Base-by-base conservation (phyloP, 352 stramenopile species). In the Globisporangium iwayamae region DNA sequence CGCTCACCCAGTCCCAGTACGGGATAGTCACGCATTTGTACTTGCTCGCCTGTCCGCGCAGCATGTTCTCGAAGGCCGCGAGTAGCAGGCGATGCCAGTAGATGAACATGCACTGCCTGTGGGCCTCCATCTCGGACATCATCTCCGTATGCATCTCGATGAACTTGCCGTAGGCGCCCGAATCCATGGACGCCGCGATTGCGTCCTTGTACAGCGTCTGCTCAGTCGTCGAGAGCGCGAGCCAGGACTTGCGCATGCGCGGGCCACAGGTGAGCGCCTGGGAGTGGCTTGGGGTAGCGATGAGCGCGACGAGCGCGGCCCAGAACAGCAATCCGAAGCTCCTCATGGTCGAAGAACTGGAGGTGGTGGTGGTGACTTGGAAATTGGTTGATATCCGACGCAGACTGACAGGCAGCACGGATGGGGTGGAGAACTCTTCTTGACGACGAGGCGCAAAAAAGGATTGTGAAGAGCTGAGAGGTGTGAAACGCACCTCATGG, bases 51-150 rank as follows among this genome's bases (percentile, higher is more conserved):
- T 85, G 70, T 41, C 71, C 78, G 22, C 78, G 73, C 1, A 87
- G 63, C 78, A 87, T 87, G 34, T 81, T 78, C 58, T 87, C 78
- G 57, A 81, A 85, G 2, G 68, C 78, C 9, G 85, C 57, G 25
- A 85, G 36, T 39, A 80, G 81, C 3, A 72, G 74, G 11, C 76
- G 74, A 50, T 85, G 70, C 78, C 78, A 87, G 62, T 79, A 83
- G 46, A 84, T 16, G 53, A 86, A 76, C 2, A 72, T 74, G 52
- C 78, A 86, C 2, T 72, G 81, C 41, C 64, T 64, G 34, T 78
- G 65, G 25, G 59, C 72, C 57, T 86, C 76, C 30, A 57, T 57
- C 30, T 57, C 51, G 16, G 51, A 57, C 30, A 43, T 43, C 51
- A 57, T 57, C 51, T 57, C 51, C 2, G 51, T 57, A 18, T 57